A percentile compares a stretch with the other conserved stretches of the same genome.
Conservation (phyloP, 176 grass and related monocot species). For the Ensete glaucum region DNA sequence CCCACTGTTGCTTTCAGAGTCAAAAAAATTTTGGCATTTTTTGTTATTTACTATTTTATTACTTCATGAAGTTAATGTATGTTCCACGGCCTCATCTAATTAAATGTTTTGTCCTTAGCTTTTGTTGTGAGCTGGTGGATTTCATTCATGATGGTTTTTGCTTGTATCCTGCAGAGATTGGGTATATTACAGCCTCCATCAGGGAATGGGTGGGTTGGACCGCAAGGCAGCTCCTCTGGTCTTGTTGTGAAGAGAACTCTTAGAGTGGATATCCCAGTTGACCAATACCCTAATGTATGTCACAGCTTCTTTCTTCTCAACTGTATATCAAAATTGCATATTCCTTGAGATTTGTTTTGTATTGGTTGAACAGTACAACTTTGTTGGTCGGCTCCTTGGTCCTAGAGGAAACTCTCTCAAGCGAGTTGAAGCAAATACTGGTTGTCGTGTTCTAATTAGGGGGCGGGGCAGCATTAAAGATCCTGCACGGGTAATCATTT, state of each 20-base stretch:
- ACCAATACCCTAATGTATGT: constrained; percentile 36
- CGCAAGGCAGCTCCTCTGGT: constrained; percentile 23
- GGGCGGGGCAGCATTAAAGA: constrained; percentile 38
- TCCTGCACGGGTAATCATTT: constrained; percentile 24
- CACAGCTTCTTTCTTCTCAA: background rate
- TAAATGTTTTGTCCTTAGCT: too few relatives aligned
- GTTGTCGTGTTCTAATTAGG: constrained; percentile 33
- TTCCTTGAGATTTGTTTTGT: background rate
- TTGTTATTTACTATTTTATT: too few relatives aligned
- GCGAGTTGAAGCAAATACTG: constrained; percentile 31
- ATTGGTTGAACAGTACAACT: constrained; percentile 27
- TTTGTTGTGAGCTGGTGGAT: background rate
- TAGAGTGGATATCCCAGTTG: constrained; percentile 41
- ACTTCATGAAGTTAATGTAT: too few relatives aligned
- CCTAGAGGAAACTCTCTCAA: constrained; percentile 43
- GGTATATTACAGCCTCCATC: constrained; percentile 22
- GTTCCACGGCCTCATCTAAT: too few relatives aligned
- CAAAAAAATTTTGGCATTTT: too few relatives aligned
- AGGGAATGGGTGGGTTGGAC: constrained; percentile 22
- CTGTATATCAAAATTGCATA: background rate
- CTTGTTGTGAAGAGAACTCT: constrained; percentile 35
- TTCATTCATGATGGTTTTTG: background rate
- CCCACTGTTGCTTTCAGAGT: too few relatives aligned
- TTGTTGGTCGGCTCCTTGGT: constrained; percentile 44
- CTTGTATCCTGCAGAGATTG: constrained; percentile 20